Evolutionary conservation across 345 rosid species (phyloP), one percentile per base, ranked within the genome.

Genomic region (Eucalyptus erythrocorys): DNA sequence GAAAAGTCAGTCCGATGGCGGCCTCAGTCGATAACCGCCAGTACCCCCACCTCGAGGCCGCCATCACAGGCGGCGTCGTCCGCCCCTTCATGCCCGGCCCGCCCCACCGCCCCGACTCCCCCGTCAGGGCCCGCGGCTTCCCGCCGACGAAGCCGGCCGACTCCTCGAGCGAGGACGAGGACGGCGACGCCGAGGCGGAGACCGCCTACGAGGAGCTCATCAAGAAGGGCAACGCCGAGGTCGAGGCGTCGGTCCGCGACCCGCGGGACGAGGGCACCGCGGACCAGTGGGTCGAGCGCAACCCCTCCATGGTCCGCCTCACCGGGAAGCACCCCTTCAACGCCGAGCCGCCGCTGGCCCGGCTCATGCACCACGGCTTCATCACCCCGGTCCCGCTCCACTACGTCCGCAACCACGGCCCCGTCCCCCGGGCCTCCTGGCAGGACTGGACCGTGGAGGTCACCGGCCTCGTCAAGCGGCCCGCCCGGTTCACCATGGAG

Each of bases 251-350:
- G 88, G 55, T 92, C 86, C 22, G 92, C 13, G 99, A 98, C 90
- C 89, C 94, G 0, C 88, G 98, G 59, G 99, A 98, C 66, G 98
- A 95, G 89, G 93, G 91, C 37, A 98, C 98, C 2, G 93, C 96
- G 4, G 99, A 98, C 64, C 90, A 88, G 55, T 98, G 99, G 99
- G 92, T 98, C 88, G 91, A 94, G 87, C 97, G 99, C 11, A 95
- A 97, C 93, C 89, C 96, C 5, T 82, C 95, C 40, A 94, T 97
- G 98, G 92, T 98, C 88, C 99, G 99, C 48, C 98, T 97, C 92
- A 95, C 99, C 6, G 99, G 99, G 57, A 98, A 98, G 87, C 99
- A 98, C 87, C 99, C 99, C 2, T 98, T 96, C 92, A 98, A 98
- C 95, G 92, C 95, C 4, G 99, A 97, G 87, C 88, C 99, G 2